phyloP scores from a whole-genome alignment of 306 rosid species.

The Styphnolobium japonicum region DNA sequence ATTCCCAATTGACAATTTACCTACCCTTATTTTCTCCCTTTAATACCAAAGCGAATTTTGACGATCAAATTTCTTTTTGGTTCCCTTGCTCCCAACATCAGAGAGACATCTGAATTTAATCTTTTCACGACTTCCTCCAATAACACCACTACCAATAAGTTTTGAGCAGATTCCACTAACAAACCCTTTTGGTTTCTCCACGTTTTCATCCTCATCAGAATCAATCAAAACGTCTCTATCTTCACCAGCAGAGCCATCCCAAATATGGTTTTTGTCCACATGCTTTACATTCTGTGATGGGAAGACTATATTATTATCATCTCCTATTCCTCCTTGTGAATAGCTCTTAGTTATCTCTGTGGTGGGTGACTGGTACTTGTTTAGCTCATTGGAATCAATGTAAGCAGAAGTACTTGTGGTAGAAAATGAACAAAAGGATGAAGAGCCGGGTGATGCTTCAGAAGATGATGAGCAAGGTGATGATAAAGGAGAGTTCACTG shows the following conservation, averaged over 20 bases:
- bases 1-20: neutral
- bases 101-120: constrained; percentile 50
- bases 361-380: neutral
- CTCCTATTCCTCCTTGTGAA: constrained; percentile 17
- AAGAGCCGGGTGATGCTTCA: constrained; percentile 31
- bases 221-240: constrained; percentile 45
- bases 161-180: constrained; percentile 49
- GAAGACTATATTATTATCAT: neutral
- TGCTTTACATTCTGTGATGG: neutral
- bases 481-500: constrained; percentile 25
- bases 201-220: constrained; percentile 28
- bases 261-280: constrained; percentile 30
- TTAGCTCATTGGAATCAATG: constrained; percentile 23
- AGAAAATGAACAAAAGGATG: constrained; percentile 53
- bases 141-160: constrained; percentile 23
- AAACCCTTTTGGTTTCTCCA: constrained; percentile 43
- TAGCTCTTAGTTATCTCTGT: neutral
- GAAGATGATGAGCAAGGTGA: constrained; percentile 32
- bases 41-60: constrained; percentile 55
- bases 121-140: constrained; percentile 2
- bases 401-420: constrained; percentile 25
- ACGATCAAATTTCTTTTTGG: constrained; percentile 39
- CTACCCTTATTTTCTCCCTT: neutral
- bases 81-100: constrained; percentile 43
- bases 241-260: constrained; percentile 38